Percentiles rank a stretch among this genome's conserved stretches.
Evolutionary conservation across 805 yeast species (phyloP).

Genomic region (Pichia thaimueangensis): DNA sequence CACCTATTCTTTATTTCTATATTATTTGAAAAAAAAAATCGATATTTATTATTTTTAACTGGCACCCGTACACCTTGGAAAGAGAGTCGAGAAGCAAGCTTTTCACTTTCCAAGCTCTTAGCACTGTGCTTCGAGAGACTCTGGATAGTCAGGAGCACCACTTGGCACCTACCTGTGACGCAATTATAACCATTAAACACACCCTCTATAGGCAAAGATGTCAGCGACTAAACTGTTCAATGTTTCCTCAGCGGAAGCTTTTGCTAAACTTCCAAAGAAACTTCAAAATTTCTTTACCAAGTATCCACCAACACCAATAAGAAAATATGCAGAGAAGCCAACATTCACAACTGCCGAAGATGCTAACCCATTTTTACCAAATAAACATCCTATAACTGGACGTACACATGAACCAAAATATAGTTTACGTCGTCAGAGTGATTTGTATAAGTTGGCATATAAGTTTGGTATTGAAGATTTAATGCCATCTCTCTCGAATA

Average conservation of each 20-base stretch:
- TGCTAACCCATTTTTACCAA: slow-evolving; percentile 84
- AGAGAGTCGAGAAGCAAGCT: too few species aligned
- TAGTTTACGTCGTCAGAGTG: slow-evolving; percentile 78
- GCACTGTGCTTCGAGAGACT: too few species aligned
- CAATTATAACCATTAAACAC: too few species aligned
- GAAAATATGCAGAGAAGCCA: slow-evolving; percentile 57
- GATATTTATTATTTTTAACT: too few species aligned
- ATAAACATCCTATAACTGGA: slow-evolving; percentile 77
- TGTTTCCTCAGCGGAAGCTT: slow-evolving; percentile 29
- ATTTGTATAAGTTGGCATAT: slow-evolving; percentile 73
- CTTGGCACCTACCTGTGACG: too few species aligned
- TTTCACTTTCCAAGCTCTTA: too few species aligned
- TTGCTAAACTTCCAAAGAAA: slow-evolving; percentile 54
- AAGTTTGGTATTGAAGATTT: slow-evolving; percentile 74
- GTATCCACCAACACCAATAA: slow-evolving; percentile 81
- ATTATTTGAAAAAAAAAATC: too few species aligned
- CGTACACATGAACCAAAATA: slow-evolving; percentile 69
- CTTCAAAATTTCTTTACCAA: slow-evolving; percentile 69
- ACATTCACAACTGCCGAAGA: slow-evolving; percentile 58
- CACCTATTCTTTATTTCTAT: too few species aligned
- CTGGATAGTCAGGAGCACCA: too few species aligned
- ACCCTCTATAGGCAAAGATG: background rate
- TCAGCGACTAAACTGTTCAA: slow-evolving; percentile 20
- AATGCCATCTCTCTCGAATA: slow-evolving; percentile 57
- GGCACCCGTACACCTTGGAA: too few species aligned